Percentiles rank a stretch among this genome's conserved stretches.
phyloP scores from a whole-genome alignment of 2,329 filamentous ascomycete genomes.

The Pseudonectria buxi region DNA sequence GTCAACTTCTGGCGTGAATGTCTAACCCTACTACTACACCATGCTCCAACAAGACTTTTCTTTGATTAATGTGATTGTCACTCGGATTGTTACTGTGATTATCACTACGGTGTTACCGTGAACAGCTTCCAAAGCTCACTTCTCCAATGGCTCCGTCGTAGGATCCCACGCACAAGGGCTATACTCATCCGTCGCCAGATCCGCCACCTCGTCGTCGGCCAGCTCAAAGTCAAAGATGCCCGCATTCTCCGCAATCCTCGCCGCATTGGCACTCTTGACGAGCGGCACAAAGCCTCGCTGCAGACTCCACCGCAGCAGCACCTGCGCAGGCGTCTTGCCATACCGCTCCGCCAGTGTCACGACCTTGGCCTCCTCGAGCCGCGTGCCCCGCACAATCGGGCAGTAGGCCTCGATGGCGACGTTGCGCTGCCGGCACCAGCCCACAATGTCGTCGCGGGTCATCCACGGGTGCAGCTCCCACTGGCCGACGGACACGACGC shows the following conservation, averaged over 20 bases:
- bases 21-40: not conserved
- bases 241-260: constrained; percentile 59
- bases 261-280: constrained; percentile 65
- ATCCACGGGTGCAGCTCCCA: constrained; percentile 91
- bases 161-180: constrained; percentile 53
- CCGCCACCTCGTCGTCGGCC: constrained; percentile 44
- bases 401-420: constrained; percentile 59
- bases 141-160: constrained; percentile 39
- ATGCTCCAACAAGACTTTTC: no score
- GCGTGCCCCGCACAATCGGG: constrained; percentile 58
- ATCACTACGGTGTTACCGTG: no score
- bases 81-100: no score
- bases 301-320: constrained; percentile 74
- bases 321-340: constrained; percentile 65
- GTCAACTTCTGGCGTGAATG: no score
- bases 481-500: constrained; percentile 75
- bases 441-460: constrained; percentile 66
- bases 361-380: constrained; percentile 62
- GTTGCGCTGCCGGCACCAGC: constrained; percentile 63
- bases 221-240: constrained; percentile 50
- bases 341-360: constrained; percentile 63
- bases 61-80: no score
- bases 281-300: constrained; percentile 70
- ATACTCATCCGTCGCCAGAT: constrained; percentile 45
- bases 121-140: constrained; percentile 14